Conservation (phyloP, 1,284 basidiomycete genomes). For the Tetrapyrgos nigripes region DNA sequence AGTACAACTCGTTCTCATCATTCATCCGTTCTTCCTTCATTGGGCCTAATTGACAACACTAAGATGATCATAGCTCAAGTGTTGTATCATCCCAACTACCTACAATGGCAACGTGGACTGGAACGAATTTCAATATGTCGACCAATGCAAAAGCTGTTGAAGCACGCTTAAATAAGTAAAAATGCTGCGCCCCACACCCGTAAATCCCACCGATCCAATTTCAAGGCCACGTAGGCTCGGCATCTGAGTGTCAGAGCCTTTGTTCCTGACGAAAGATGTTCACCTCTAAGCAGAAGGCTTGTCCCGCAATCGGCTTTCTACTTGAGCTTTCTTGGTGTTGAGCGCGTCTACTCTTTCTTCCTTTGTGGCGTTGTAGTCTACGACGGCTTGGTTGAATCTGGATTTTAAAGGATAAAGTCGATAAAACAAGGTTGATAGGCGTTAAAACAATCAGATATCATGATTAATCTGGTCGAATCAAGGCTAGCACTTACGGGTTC, state of each 20-base stretch:
- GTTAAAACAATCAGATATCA: neutral
- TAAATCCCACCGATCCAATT: neutral
- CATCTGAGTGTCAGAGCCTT: neutral
- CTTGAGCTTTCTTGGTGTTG: slow-evolving; percentile 57
- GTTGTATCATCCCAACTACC: too few species aligned
- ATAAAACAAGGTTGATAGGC: neutral
- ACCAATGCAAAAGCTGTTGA: too few species aligned
- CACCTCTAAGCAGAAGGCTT: slow-evolving; percentile 16
- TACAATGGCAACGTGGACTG: too few species aligned
- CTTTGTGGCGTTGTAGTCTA: slow-evolving; percentile 85
- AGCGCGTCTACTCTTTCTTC: slow-evolving; percentile 81
- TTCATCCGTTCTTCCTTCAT: too few species aligned
- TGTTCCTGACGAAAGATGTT: neutral
- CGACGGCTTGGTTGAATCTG: slow-evolving; percentile 83
- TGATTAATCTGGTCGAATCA: slow-evolving; percentile 12
- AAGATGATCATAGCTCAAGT: too few species aligned
- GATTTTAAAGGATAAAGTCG: slow-evolving; percentile 4
- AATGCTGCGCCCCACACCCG: too few species aligned
- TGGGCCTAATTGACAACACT: too few species aligned
- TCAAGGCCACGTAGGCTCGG: neutral
- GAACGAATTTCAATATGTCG: too few species aligned
- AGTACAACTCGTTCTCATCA: too few species aligned
- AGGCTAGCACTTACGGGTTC: slow-evolving; percentile 70
- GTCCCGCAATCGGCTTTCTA: slow-evolving; percentile 50
- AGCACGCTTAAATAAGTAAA: too few species aligned